Evolutionary conservation across 164 flowering plant genomes (phyloP).

Genomic region (Pachysandra terminalis): DNA sequence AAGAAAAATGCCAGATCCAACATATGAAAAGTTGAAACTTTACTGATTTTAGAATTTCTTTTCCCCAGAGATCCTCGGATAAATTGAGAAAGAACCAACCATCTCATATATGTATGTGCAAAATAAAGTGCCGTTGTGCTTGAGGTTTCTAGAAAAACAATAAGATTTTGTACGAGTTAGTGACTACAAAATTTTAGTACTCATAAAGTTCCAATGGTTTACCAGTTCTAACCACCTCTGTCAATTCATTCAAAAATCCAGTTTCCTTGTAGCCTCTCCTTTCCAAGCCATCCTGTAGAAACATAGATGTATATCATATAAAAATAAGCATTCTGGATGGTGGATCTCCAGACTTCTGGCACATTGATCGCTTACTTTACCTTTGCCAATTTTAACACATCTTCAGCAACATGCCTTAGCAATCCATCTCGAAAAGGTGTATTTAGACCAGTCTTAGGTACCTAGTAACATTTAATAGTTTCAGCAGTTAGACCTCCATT

Average conservation of each 20-base stretch:
- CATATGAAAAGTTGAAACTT: no score
- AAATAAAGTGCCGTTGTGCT: no score
- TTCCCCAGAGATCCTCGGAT: no score
- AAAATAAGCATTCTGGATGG: background rate
- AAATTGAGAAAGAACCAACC: no score
- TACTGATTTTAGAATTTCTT: no score
- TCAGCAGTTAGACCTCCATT: slow-evolving; percentile 13
- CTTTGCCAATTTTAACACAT: slow-evolving; percentile 76
- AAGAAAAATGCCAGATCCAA: no score
- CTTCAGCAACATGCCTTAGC: slow-evolving; percentile 83
- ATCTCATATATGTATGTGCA: no score
- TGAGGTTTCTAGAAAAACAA: no score
- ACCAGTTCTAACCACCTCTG: slow-evolving; percentile 91
- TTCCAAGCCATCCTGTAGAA: slow-evolving; percentile 84
- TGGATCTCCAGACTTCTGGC: background rate
- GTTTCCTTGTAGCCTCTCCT: slow-evolving; percentile 92
- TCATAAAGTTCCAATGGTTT: background rate
- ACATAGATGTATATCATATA: background rate
- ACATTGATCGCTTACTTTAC: slow-evolving; percentile 27
- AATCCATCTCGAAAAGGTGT: slow-evolving; percentile 93
- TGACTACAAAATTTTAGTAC: no score
- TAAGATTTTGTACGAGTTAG: no score
- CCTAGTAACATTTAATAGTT: slow-evolving; percentile 35
- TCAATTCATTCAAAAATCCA: slow-evolving; percentile 81
- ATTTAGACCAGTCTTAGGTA: slow-evolving; percentile 76